Base-by-base conservation (phyloP, 768 basidiomycete species). In the Amylocystis lapponica region DNA sequence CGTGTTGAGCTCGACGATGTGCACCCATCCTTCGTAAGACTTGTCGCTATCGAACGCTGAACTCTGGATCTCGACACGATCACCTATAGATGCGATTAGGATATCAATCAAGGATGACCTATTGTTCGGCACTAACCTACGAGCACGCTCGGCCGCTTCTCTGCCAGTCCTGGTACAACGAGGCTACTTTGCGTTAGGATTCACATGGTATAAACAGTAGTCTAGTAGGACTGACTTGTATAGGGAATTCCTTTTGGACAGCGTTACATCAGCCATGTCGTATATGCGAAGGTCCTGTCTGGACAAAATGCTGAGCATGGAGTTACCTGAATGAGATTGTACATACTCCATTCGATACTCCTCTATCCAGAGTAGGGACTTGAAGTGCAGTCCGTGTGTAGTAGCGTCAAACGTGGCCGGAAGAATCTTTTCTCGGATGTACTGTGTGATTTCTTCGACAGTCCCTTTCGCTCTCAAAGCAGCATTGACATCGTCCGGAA, bases 1-100 rank as follows among this genome's bases (percentile, higher is more conserved):
- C 58, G 72, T 66, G 12, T 63, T 61, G 45, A 69, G 57, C 25
- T 63, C 66, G 10, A 81, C 67, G 5, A 66, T 54, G 38, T 79
- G 76, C 5, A 81, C 79, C 22, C 67, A 65, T 9, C 80, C 81
- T 56, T 74, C 71, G 39, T 61, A 77, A 78, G 77, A 81, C 23
- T 68, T 68, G 0, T 70, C 72, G 19, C 57, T 42, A 0, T 51
- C 48, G 2, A 65, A 56, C 20, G 63, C 67, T 21, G 62, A 55
- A 22, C 37, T 62, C 48, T 71, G 67, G 1, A 81, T n/a, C n/a
- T n/a, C n/a, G n/a, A n/a, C n/a, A n/a, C n/a, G n/a, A n/a, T n/a
- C n/a, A n/a, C n/a, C n/a, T n/a, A n/a, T n/a, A n/a, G n/a, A n/a
- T n/a, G n/a, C 74, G 27, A 41, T 33, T 30, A 42, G 32, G 0